These are phyloP conservation scores for Umbelopsis ramanniana DNA, from an alignment of 192 early-diverging fungal species.

Conservation along the genomic window DNA sequence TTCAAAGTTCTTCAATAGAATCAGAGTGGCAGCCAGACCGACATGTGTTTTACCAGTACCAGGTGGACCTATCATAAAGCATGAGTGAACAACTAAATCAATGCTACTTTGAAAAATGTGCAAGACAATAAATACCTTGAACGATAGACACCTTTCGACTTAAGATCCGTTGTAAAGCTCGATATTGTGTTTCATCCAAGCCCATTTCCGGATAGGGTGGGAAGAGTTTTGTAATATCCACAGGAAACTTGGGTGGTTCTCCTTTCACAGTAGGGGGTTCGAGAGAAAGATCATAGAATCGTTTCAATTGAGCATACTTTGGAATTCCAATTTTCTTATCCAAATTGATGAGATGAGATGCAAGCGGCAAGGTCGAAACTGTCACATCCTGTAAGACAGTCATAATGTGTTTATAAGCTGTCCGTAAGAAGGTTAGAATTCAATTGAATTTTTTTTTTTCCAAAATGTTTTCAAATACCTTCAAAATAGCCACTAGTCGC, in stretches of 20 bases:
- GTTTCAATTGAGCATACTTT: slow-evolving; percentile 37
- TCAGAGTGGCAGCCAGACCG: slow-evolving; percentile 49
- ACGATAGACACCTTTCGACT: slow-evolving; percentile 50
- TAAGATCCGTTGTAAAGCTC: slow-evolving; percentile 52
- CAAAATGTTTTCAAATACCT: too few species aligned
- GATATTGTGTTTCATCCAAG: slow-evolving; percentile 45
- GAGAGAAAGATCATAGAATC: slow-evolving; percentile 28
- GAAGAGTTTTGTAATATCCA: slow-evolving; percentile 21
- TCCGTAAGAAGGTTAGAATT: not conserved
- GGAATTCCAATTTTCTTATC: slow-evolving; percentile 43
- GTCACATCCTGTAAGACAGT: slow-evolving; percentile 47
- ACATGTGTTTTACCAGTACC: slow-evolving; percentile 66
- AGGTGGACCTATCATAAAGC: slow-evolving; percentile 48
- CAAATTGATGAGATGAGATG: slow-evolving; percentile 44
- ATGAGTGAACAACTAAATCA: not conserved
- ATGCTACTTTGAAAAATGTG: too few species aligned
- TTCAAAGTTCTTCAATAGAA: slow-evolving; percentile 46
- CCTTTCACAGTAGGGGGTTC: not conserved
- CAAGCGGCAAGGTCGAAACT: slow-evolving; percentile 44
- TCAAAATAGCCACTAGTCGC: slow-evolving; percentile 48
- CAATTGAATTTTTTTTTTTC: too few species aligned
- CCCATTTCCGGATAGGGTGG: slow-evolving; percentile 28
- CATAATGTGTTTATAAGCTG: slow-evolving; percentile 58
- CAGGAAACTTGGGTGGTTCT: slow-evolving; percentile 9
- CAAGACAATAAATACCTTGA: slow-evolving; percentile 39